These are phyloP conservation scores for Lindgomyces ingoldianus DNA, from an alignment of 495 filamentous ascomycete genomes.

Conservation along the genomic window DNA sequence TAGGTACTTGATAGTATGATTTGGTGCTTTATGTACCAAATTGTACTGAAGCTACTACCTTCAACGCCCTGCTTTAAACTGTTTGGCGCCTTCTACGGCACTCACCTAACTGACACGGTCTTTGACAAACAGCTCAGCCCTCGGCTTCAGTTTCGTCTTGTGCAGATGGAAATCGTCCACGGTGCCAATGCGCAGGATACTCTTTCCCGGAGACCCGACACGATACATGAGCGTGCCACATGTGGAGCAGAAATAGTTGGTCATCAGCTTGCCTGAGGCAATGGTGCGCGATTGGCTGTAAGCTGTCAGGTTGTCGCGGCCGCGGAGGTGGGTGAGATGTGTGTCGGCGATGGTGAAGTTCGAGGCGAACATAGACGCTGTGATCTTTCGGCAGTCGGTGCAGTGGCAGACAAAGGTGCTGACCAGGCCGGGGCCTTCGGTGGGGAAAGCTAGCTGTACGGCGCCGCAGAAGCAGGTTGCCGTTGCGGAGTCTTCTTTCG, in stretches of 20 bases:
- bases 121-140: slow-evolving; percentile 17
- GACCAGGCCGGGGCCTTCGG: slow-evolving; percentile 17
- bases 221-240: slow-evolving; percentile 35
- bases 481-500: slow-evolving; percentile 51
- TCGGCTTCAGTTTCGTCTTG: slow-evolving; percentile 29
- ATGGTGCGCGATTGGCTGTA: slow-evolving; percentile 14
- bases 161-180: slow-evolving; percentile 34
- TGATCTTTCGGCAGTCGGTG: slow-evolving; percentile 35
- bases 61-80: slow-evolving; percentile 6
- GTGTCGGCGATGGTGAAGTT: slow-evolving; percentile 25
- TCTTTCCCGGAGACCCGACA: slow-evolving; percentile 15
- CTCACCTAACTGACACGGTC: slow-evolving; percentile 14
- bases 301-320: slow-evolving; percentile 2
- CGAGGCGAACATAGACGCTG: slow-evolving; percentile 29
- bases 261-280: slow-evolving; percentile 14
- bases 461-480: slow-evolving; percentile 42
- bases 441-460: slow-evolving; percentile 33
- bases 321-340: slow-evolving; percentile 20
- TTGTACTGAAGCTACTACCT: not conserved
- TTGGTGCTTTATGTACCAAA: not conserved
- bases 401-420: slow-evolving; percentile 31
- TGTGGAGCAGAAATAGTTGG: slow-evolving; percentile 26
- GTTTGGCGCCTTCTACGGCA: slow-evolving; percentile 10
- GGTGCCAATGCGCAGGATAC: slow-evolving; percentile 30
- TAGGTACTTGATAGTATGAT: too few relatives aligned